phyloP scores from a whole-genome alignment of 768 basidiomycete genomes.

The Hericium alpestre region DNA sequence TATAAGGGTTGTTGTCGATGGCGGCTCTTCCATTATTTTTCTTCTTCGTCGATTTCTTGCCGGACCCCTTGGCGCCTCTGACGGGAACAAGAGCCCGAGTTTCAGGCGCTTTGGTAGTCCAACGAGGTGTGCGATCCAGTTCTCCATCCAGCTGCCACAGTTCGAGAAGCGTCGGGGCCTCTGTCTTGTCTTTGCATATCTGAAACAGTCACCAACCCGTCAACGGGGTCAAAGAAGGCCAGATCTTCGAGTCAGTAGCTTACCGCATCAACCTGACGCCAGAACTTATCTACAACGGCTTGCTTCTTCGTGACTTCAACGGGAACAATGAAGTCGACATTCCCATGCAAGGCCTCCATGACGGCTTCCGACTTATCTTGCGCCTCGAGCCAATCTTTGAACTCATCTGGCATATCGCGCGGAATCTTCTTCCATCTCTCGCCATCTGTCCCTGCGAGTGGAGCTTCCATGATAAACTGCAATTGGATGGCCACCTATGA shows the following conservation, averaged over 20 bases:
- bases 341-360: constrained; percentile 36
- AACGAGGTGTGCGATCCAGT: constrained; percentile 6
- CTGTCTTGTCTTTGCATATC: not conserved
- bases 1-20: constrained; percentile 36
- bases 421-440: constrained; percentile 39
- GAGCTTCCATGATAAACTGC: constrained; percentile 51
- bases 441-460: constrained; percentile 47
- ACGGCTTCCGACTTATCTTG: constrained; percentile 52
- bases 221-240: not conserved
- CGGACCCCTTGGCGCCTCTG: constrained; percentile 7
- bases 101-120: constrained; percentile 18
- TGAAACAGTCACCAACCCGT: not conserved
- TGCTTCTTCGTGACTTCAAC: constrained; percentile 43
- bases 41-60: constrained; percentile 1
- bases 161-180: not conserved
- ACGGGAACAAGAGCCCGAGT: constrained; percentile 7
- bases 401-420: constrained; percentile 48
- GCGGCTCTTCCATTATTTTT: constrained; percentile 34
- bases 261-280: constrained; percentile 54
- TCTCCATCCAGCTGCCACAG: constrained; percentile 10
- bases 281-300: constrained; percentile 46
- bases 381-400: constrained; percentile 60
- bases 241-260: constrained; percentile 11
- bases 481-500: constrained; percentile 55
- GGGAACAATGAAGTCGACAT: constrained; percentile 49